phyloP scores from a whole-genome alignment of 2,329 filamentous ascomycete genomes.

The Exophiala sp. region DNA sequence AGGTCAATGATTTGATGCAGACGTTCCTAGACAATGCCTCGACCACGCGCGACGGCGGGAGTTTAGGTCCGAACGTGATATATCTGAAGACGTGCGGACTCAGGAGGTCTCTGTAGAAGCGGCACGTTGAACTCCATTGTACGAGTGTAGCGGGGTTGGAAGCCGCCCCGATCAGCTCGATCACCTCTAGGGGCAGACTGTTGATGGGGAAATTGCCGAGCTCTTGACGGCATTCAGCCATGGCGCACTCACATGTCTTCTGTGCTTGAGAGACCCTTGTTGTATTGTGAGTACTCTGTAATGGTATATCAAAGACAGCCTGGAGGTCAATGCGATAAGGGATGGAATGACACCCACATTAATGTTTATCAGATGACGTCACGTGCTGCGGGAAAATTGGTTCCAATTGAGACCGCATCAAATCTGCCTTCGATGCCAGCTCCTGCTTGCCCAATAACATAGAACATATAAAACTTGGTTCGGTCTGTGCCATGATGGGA shows the following conservation, averaged over 20 bases:
- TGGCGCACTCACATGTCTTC: too few relatives aligned
- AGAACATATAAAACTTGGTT: too few relatives aligned
- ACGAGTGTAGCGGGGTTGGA: background rate
- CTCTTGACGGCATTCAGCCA: background rate
- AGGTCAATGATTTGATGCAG: background rate
- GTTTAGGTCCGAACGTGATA: background rate
- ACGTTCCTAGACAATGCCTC: background rate
- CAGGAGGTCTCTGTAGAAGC: background rate
- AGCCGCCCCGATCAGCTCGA: background rate
- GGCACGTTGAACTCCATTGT: background rate
- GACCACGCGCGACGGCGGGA: background rate
- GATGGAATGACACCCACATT: too few relatives aligned
- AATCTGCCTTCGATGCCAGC: too few relatives aligned
- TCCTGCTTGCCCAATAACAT: too few relatives aligned
- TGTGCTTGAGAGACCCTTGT: too few relatives aligned
- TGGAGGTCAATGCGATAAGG: too few relatives aligned
- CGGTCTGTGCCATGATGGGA: background rate
- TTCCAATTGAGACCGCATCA: too few relatives aligned
- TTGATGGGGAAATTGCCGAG: background rate
- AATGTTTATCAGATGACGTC: too few relatives aligned
- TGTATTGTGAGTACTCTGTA: too few relatives aligned
- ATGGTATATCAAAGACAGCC: too few relatives aligned
- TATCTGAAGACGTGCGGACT: background rate
- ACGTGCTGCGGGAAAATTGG: too few relatives aligned
- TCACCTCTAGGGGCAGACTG: background rate